Evolutionary conservation across 2,329 filamentous ascomycete genomes (phyloP), one percentile per base, ranked within the genome.

Genomic region (Leptographium lundbergii): DNA sequence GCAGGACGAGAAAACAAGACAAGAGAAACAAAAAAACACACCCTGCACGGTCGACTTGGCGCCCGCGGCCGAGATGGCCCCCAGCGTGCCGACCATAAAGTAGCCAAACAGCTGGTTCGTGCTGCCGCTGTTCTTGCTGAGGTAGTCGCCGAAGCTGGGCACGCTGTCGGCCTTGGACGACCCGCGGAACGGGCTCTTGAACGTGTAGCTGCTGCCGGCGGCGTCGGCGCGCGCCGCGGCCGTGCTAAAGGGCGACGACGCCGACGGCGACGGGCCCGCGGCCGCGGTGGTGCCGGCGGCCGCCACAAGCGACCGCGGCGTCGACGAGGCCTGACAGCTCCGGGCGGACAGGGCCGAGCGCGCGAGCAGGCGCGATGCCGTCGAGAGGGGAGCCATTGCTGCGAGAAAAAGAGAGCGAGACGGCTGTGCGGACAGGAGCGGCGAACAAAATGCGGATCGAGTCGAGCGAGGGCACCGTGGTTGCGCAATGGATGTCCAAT

Each of bases 21-120:
- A n/a, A n/a, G n/a, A n/a, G n/a, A n/a, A n/a, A n/a, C n/a, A n/a
- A n/a, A n/a, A n/a, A 4, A 24, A 79, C 88, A 72, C 84, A 99
- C 94, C 92, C 82, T 96, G 90, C 67, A 99, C 90, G 65, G 94
- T 97, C 69, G 89, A 90, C 87, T 99, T 99, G 72, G 92, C 94
- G 71, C 92, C 92, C 66, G 94, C 88, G 61, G 92, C 92, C 65
- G 88, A 85, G 72, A 97, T 81, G 70, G 94, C 87, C 72, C 94
- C 94, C 81, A 99, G 87, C 59, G 89, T 86, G 69, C 94, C 94
- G 66, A 96, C 94, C 89, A 97, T 96, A 78, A 99, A 97, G 83
- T 99, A 99, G 69, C 86, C 85, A 75, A 96, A 94, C 67, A 95
- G 79, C 79, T 91, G 87, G 77, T 95, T 96, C 69, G 80, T 79